Evolutionary conservation across 805 yeast species (phyloP), one percentile per base, ranked within the genome.

Genomic region (Kuraishia piskuri): DNA sequence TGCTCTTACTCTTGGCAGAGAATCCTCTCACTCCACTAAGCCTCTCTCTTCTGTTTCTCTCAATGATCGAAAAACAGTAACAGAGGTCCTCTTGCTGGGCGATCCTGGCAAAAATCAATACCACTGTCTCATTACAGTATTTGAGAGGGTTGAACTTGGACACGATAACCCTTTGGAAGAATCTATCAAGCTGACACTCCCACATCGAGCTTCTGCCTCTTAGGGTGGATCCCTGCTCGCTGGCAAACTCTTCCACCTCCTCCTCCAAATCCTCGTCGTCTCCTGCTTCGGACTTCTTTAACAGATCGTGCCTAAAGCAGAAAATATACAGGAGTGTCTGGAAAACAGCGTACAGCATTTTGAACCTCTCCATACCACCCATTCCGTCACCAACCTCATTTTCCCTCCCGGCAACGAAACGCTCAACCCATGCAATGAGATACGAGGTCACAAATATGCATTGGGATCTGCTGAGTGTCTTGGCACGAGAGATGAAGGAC

Each of bases 71-170:
- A 68, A 88, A 92, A 68, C 98, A 92, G 69, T 91, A 92, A 51
- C 95, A 95, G 20, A 89, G 87, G 63, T 89, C 90, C 59, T 89
- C 88, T 61, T 84, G 84, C 61, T 92, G 95, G 2, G 98, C 89
- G 46, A 94, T 82, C 58, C 90, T 85, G 12, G 98, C 97, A 74
- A 92, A 92, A 75, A 91, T 92, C 55, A 84, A 77, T 56, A 91
- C 96, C 49, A 92, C 97, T 17, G 95, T 89, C 62, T 88, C 96
- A 64, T 91, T 92, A 69, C 97, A 90, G 72, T 83, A 92, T 65
- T 90, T 89, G 61, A 92, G 77, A 3, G 98, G 98, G 66, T 92
- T 94, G 75, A 94, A 92, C 63, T 87, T 87, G 10, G 97, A 85
- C 40, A 90, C 78, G 36, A 92, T 82, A 62, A 88, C 79, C 58